Evolutionary conservation across 1,139 yeast genomes (phyloP).

Genomic region (Komagataea norvegica): DNA sequence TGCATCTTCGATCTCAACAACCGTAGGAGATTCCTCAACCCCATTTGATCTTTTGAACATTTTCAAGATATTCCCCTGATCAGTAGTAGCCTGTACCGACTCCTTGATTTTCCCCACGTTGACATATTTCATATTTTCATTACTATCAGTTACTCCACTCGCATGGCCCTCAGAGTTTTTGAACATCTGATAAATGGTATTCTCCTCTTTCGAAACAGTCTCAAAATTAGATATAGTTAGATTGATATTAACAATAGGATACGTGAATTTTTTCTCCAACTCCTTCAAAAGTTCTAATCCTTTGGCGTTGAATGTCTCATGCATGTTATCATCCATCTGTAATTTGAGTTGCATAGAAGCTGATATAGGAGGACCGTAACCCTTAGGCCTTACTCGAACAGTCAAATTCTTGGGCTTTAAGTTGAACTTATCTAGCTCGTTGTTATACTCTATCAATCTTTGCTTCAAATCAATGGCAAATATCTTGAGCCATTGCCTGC

Average conservation of each 20-base stretch:
- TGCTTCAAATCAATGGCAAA: slow-evolving; percentile 75
- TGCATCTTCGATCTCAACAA: background rate
- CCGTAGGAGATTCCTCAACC: background rate
- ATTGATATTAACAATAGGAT: slow-evolving; percentile 48
- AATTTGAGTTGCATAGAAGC: slow-evolving; percentile 2
- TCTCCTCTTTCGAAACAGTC: slow-evolving; percentile 31
- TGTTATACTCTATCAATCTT: slow-evolving; percentile 69
- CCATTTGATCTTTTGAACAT: slow-evolving; percentile 1
- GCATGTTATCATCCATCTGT: slow-evolving; percentile 26
- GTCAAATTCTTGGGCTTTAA: slow-evolving; percentile 8
- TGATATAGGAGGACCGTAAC: slow-evolving; percentile 2
- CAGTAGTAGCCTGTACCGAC: background rate
- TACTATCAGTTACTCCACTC: background rate
- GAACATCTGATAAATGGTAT: slow-evolving; percentile 4
- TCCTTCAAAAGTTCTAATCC: slow-evolving; percentile 37
- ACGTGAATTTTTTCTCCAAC: slow-evolving; percentile 34
- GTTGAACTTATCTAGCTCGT: slow-evolving; percentile 38
- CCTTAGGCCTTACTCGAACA: slow-evolving; percentile 3
- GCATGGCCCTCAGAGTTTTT: background rate
- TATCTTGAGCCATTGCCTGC: slow-evolving; percentile 75
- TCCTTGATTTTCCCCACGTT: slow-evolving; percentile 1
- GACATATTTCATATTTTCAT: slow-evolving; percentile 5
- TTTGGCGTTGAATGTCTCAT: slow-evolving; percentile 35
- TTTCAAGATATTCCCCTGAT: background rate
- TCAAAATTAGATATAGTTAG: slow-evolving; percentile 52